Evolutionary conservation across 106 monocot genomes (phyloP), one percentile per base, ranked within the genome.

Genomic region (Apostasia shenzhenica): DNA sequence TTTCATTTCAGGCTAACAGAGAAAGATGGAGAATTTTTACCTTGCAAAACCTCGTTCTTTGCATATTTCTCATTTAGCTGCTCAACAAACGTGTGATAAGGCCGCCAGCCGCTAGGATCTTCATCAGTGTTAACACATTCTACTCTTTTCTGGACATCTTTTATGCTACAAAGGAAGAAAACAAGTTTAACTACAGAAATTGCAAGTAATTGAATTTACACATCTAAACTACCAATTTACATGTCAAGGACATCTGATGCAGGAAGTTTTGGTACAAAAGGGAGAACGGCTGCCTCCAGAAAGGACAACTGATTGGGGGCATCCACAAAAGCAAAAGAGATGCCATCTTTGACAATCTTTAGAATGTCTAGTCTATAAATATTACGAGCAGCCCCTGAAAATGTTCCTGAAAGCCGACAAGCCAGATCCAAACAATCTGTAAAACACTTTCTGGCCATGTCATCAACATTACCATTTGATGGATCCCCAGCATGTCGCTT

Each of bases 91-190:
- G 68, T 83, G 67, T 46, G 80, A 47, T 88, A 92, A 39, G 95
- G 89, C 7, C 86, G 84, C 97, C 92, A 92, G 11, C 84, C 86
- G 73, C 84, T 87, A 43, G 84, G 84, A 81, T 97, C 84, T 79
- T 84, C 84, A 75, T 92, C 77, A 6, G 69, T 80, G 73, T 89
- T 92, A 45, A 87, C 70, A 81, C 83, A 75, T 47, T 83, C 81
- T 53, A 74, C 76, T 80, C 84, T 97, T 74, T 65, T 87, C 76
- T 92, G 66, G 51, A 97, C 84, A 83, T 97, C 89, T 60, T 79
- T 84, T 72, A 89, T 62, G 46, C 95, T 95, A 75, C 37, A 48
- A 45, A 50, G 11, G 39, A 59, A 65, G 2, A 82, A 76, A 49
- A 38, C 1, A 71, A 45, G 3, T 42, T n/a, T 63, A 63, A 63